These are phyloP conservation scores for Rhododendron griersonianum DNA, from an alignment of 148 eudicot genomes.

Conservation along the genomic window DNA sequence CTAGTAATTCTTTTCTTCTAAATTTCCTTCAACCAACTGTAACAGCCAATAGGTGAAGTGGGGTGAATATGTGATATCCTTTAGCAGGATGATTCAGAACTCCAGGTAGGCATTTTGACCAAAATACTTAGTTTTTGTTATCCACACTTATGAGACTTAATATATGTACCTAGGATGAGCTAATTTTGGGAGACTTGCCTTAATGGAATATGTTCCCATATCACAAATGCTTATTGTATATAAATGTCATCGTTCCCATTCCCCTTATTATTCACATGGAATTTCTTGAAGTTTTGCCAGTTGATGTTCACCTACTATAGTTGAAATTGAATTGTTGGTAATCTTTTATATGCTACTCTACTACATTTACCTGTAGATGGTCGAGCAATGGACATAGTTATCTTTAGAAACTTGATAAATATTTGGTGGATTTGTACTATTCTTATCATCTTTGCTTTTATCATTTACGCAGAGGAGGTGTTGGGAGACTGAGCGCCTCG, in stretches of 20 bases:
- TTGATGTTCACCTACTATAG: not conserved
- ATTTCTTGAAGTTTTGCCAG: not conserved
- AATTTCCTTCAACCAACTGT: not conserved
- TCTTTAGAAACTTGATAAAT: not conserved
- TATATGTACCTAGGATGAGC: not conserved
- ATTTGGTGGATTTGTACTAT: not conserved
- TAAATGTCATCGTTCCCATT: not conserved
- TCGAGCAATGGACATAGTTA: not conserved
- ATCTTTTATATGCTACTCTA: not conserved
- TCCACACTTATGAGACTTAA: not conserved
- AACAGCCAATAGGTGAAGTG: not conserved
- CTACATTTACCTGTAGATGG: not conserved
- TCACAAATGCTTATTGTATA: not conserved
- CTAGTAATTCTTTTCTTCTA: not conserved
- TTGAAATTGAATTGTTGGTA: not conserved
- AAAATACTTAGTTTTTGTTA: not conserved
- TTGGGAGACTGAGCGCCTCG: slow-evolving; percentile 30
- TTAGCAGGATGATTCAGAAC: not conserved
- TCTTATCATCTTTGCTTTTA: slow-evolving; percentile 12
- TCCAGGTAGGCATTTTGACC: not conserved
- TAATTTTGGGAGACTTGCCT: not conserved
- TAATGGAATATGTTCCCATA: not conserved
- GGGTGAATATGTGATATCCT: not conserved
- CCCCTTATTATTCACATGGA: not conserved
- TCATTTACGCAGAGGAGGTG: slow-evolving; percentile 50